Evolutionary conservation across 148 eudicot genomes (phyloP).

Genomic region (Heliamphora exappendiculata): DNA sequence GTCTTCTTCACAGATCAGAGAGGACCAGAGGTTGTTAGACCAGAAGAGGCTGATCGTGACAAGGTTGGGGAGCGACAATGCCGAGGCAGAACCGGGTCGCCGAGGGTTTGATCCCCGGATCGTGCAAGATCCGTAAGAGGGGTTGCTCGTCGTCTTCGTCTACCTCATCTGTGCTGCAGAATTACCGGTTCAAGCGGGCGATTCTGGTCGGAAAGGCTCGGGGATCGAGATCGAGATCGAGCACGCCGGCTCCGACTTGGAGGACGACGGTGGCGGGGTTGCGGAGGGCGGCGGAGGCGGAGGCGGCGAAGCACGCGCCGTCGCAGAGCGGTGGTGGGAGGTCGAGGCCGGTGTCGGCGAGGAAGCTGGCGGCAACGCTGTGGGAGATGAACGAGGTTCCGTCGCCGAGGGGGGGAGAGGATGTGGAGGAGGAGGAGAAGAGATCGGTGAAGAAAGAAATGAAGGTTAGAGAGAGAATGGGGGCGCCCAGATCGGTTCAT

Average conservation of each 20-base stretch:
- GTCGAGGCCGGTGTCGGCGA: constrained; percentile 62
- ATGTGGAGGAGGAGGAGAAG: constrained; percentile 14
- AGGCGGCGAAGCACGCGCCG: constrained; percentile 46
- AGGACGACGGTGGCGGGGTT: constrained; percentile 38
- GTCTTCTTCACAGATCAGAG: neutral
- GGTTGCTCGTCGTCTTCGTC: constrained; percentile 88
- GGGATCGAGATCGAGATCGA: constrained; percentile 49
- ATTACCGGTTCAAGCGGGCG: constrained; percentile 70
- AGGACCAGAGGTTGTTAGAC: neutral
- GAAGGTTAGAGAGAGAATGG: constrained; percentile 32
- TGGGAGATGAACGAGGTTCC: constrained; percentile 89
- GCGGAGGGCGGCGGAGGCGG: constrained; percentile 30
- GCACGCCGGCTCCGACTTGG: constrained; percentile 80
- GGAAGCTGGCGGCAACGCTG: constrained; percentile 86
- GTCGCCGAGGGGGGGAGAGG: constrained; percentile 25
- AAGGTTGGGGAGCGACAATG: constrained; percentile 13
- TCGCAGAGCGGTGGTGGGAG: constrained; percentile 27
- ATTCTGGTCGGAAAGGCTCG: constrained; percentile 54
- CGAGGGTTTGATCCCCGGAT: constrained; percentile 30
- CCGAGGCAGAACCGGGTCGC: constrained; percentile 23
- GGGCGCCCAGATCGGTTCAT: constrained; percentile 23
- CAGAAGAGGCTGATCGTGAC: neutral
- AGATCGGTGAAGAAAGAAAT: constrained; percentile 24
- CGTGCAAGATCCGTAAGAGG: constrained; percentile 71
- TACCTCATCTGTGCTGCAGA: constrained; percentile 57